Evolutionary conservation across 2,329 filamentous ascomycete genomes (phyloP), one percentile per base, ranked within the genome.

Genomic region (Dothideomycetes sp.): DNA sequence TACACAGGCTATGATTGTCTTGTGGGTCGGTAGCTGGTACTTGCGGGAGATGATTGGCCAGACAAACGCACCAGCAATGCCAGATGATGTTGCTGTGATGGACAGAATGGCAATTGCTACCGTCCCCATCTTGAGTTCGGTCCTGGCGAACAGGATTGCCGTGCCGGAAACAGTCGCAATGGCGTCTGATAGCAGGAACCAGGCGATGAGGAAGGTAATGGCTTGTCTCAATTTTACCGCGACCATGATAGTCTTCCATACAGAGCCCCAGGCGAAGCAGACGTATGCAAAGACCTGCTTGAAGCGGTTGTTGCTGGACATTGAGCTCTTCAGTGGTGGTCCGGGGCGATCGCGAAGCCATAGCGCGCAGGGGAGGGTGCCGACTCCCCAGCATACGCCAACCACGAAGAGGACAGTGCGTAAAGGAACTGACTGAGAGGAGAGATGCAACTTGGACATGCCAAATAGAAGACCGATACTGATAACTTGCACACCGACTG

Each of bases 121-220:
- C 0, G 87, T 82, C 47, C 79, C 73, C 86, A 96, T 94, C 49
- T 84, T 75, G 11, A 96, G 69, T 55, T 88, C 77, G 0, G 87
- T 95, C 60, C 94, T 93, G 16, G 87, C 89, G 56, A 94, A 95
- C 8, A 96, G 69, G 19, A 95, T 85, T 1, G 89, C 88, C 0
- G 88, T 94, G n/a, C 85, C 88, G 17, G 84, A 89, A 1, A 93
- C 87, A 0, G 89, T 95, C 3, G 89, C 89, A 44, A 95, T 84
- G 17, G 85, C 85, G 53, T 96, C 89, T 2, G 85, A 94, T 2
- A 95, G 72, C 11, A 95, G 70, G 54, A 96, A 94, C 89, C 89
- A 96, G 4, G 83, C 83, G 3, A 73, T 71, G 8, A 95, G 71
- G 55, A 88, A 89, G 4, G 86, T 63, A 34, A 80, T 64, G n/a